Conservation (phyloP, 2,329 filamentous ascomycete genomes). For the Elsinoe arachidis region DNA sequence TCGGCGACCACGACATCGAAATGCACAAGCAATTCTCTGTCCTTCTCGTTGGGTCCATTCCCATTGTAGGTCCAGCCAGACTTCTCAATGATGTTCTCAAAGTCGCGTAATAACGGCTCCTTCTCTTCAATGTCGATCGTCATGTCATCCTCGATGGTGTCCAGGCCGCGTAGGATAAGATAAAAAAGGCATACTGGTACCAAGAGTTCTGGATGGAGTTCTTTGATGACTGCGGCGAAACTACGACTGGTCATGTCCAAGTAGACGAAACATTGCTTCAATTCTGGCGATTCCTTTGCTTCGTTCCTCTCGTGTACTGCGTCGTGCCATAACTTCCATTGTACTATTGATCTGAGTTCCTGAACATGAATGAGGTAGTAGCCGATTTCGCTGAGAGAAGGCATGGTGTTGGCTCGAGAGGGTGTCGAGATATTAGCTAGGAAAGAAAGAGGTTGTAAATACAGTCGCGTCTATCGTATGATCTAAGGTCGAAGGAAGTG, state of each 20-base stretch:
- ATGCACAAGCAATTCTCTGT: constrained; percentile 81
- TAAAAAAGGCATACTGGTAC: constrained; percentile 89
- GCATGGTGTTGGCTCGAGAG: constrained; percentile 12
- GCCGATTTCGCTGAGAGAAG: constrained; percentile 16
- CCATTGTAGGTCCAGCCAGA: constrained; percentile 87
- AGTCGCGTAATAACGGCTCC: constrained; percentile 75
- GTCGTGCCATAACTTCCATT: constrained; percentile 82
- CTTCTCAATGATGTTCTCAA: constrained; percentile 66
- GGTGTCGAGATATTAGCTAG: not conserved
- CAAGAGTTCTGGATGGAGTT: constrained; percentile 88
- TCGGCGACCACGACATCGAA: constrained; percentile 82
- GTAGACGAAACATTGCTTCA: constrained; percentile 77
- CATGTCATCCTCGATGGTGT: constrained; percentile 99
- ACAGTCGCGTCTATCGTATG: not conserved
- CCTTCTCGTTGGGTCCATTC: constrained; percentile 87
- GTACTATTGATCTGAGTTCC: constrained; percentile 31
- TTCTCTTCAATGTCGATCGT: constrained; percentile 74
- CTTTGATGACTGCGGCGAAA: constrained; percentile 87
- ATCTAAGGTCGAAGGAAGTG: not conserved
- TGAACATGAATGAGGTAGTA: constrained; percentile 29
- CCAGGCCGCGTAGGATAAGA: constrained; percentile 78
- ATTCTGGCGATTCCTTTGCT: constrained; percentile 62
- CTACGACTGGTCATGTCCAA: constrained; percentile 85
- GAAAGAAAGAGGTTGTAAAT: not conserved
- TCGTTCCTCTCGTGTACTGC: constrained; percentile 78